Evolutionary conservation across 164 flowering plant genomes (phyloP), one percentile per base, ranked within the genome.

Genomic region (Taxillus chinensis): DNA sequence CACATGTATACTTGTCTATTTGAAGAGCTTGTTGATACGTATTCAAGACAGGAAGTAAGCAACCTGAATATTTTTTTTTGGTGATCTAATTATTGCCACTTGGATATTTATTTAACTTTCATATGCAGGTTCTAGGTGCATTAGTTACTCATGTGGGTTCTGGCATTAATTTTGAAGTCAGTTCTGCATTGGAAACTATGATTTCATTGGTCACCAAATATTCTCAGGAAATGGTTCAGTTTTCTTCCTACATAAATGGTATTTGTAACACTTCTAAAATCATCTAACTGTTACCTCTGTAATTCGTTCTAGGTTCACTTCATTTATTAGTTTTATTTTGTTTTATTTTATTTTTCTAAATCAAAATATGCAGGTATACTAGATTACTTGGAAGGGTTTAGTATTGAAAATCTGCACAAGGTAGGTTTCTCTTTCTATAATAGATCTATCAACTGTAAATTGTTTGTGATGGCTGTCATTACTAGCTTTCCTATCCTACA

Each of bases 361-460:
- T 67, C 17, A 13, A 61, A 9, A 39, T 39, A 39, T 60, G 61
- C 75, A 89, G 96, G 96, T 40, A 71, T 90, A 56, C 67, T 90
- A 79, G 97, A 90, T 71, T 90, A 81, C 68, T 70, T 90, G 81
- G 97, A 90, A 71, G 87, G 86, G 46, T 84, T 87, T 77, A 74
- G 62, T 57, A 67, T 72, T 62, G 83, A 75, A 67, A 80, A 82
- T 75, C 73, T 86, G 57, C 86, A 82, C 68, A 87, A 84, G 90
- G 54, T 51, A 51, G 17, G 80, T 77, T 64, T 40, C 49, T 39
- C 11, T 41, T 48, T 12, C 5, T 48, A 15, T 37, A 53, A 46
- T 57, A 43, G 17, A 14, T 27, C 39, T 41, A 8, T 39, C n/a
- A 13, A 52, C 40, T 50, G 5, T 45, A 1, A n/a, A 8, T 37